phyloP scores from a whole-genome alignment of 2,329 filamentous ascomycete species.

The Phaeosphaeria sp. region DNA sequence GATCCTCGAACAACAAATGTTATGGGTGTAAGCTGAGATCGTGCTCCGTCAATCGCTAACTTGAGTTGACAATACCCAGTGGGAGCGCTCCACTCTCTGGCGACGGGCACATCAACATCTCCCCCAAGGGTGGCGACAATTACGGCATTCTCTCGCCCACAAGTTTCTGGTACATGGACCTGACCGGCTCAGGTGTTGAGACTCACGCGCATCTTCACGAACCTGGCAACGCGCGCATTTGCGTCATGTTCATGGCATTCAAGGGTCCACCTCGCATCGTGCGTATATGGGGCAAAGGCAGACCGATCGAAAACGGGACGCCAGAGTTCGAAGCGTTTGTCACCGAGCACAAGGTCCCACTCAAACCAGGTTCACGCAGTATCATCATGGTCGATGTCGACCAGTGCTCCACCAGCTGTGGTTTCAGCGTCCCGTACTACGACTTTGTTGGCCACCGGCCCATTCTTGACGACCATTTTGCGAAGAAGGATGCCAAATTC shows the following conservation, averaged over 20 bases:
- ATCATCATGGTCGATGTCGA: slow-evolving; percentile 53
- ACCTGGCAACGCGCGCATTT: slow-evolving; percentile 42
- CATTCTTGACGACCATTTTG: slow-evolving; percentile 51
- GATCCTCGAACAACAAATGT: slow-evolving; percentile 54
- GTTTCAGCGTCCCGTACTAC: slow-evolving; percentile 53
- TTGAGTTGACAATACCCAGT: not conserved
- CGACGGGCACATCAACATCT: slow-evolving; percentile 54
- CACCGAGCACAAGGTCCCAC: slow-evolving; percentile 37
- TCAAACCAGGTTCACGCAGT: slow-evolving; percentile 46
- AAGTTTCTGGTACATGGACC: slow-evolving; percentile 55
- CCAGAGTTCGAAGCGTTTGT: slow-evolving; percentile 45
- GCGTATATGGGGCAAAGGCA: slow-evolving; percentile 51
- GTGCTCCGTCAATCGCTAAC: no score
- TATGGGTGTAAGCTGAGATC: slow-evolving; percentile 45
- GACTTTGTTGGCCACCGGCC: slow-evolving; percentile 51
- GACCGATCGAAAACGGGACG: slow-evolving; percentile 47
- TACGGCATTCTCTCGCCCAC: slow-evolving; percentile 50
- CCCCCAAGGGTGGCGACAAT: slow-evolving; percentile 51
- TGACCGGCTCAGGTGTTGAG: slow-evolving; percentile 52
- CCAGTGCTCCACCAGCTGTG: slow-evolving; percentile 52
- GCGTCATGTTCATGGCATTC: slow-evolving; percentile 49
- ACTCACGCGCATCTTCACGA: slow-evolving; percentile 54
- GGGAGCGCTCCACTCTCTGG: slow-evolving; percentile 50
- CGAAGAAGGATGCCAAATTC: slow-evolving; percentile 47
- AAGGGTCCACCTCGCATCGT: slow-evolving; percentile 52